Evolutionary conservation across 345 rosid species (phyloP), one percentile per base, ranked within the genome.

Genomic region (Bruguiera gymnorhiza): DNA sequence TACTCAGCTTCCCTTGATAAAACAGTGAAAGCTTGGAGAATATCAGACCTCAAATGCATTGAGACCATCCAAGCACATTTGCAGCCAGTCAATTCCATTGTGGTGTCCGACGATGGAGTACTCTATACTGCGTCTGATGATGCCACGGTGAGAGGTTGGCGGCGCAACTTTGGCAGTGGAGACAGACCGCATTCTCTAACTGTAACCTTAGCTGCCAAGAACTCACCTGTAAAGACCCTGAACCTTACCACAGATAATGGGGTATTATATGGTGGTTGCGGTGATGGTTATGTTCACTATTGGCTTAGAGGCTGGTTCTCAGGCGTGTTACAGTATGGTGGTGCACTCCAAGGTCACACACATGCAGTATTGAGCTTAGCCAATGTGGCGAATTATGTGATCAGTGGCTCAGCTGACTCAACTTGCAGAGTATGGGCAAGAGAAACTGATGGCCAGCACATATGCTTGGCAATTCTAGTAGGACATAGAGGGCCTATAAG

Each of bases 41-140:
- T 84, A 64, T 77, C 85, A 37, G 85, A 86, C 81, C 63, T 77
- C 70, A 83, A 81, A 54, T 86, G 88, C 85, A 73, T 81, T 37
- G 90, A 84, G 73, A 77, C 87, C 36, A 80, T 86, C 75, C 79
- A 69, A 21, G 90, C 90, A 23, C 88, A 84, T 65, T 61, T 79
- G 0, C 75, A 80, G 34, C 75, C 88, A 0, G 66, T 86, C 82
- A 86, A 86, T n/a, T 75, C 80, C 60, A 67, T 86, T 27, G 73
- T 66, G 5, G 67, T 74, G 0, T 67, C 84, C 6, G 77, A 70
- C 1, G 82, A 79, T 0, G 90, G 86, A 1, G 66, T 81, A 18
- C 86, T 86, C 29, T 86, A 73, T 86, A 82, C 86, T 0, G 88
- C 86, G 70, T 86, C 88, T 0, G 88, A 82, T 6, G 88, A 86